Base-by-base conservation (phyloP, 306 rosid genomes). In the Phaseolus lunatus region DNA sequence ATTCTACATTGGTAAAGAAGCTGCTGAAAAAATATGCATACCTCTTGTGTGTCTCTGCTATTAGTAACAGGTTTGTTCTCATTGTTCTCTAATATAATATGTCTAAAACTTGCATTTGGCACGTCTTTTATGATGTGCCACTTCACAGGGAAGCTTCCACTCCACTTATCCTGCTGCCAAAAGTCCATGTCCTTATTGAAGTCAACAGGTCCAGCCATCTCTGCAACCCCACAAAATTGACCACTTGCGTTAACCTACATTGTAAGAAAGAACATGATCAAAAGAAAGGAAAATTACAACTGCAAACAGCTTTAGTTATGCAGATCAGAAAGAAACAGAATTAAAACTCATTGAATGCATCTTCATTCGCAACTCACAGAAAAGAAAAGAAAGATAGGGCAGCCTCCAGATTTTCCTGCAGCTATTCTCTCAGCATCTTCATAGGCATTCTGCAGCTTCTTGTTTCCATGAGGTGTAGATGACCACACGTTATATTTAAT, bases 161-260 rank as follows among this genome's bases (percentile, higher is more conserved):
- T 89, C 98, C 98, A 94, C 84, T 94, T 94, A 87, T 94, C 97
- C 81, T 94, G 98, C 88, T 94, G 98, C 98, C 98, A 94, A 75
- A 94, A 94, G 86, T 89, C 94, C 98, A 92, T 87, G 82, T 94
- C 97, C 87, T 79, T 90, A 72, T 82, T 80, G 77, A 89, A 94
- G 86, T 94, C 98, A 67, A 92, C 97, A 9, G 90, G 90, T n/a
- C 98, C 96, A 78, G 79, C 66, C 93, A 94, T 94, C 94, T 94
- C 98, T 2, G 96, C 97, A 2, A 90, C 89, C 54, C 98, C 98
- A 75, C 98, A 94, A 81, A 94, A 94, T 70, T 94, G 98, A 69
- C 97, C 97, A 33, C 98, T 94, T 47, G 97, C 93, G 85, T 94
- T 94, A 70, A 94, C 98, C 98, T 94, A 76, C 33, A 83, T 78